These are phyloP conservation scores for Phaeosphaeriaceae sp. DNA, from an alignment of 2,329 filamentous ascomycete genomes.

Conservation along the genomic window DNA sequence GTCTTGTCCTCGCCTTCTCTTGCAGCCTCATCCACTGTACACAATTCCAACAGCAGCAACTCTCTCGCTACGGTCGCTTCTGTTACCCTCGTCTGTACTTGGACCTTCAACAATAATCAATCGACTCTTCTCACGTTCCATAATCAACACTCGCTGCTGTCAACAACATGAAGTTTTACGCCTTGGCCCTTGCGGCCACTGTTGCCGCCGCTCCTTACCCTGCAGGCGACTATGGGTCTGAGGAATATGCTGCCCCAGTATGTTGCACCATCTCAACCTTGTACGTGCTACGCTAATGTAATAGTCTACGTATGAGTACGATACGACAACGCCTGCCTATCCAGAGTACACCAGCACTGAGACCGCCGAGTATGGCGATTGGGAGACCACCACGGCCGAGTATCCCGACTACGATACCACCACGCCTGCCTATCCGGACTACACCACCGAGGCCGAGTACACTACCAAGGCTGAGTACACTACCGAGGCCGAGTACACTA, in stretches of 20 bases:
- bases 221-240: constrained; percentile 1
- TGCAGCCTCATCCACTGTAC: constrained; percentile 19
- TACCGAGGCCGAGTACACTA: constrained; percentile 1
- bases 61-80: constrained; percentile 49
- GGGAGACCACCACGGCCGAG: neutral
- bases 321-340: neutral
- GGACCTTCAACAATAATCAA: constrained; percentile 16
- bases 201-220: constrained; percentile 28
- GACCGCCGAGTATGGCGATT: constrained; percentile 2
- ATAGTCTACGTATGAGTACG: neutral
- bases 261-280: neutral
- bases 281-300: neutral
- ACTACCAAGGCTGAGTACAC: constrained; percentile 4
- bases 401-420: neutral
- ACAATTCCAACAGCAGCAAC: constrained; percentile 35
- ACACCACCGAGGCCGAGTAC: neutral
- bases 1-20: constrained; percentile 20
- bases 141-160: constrained; percentile 15
- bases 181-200: constrained; percentile 42
- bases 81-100: constrained; percentile 37
- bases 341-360: neutral
- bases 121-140: constrained; percentile 11
- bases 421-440: constrained; percentile 4
- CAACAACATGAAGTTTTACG: constrained; percentile 41
- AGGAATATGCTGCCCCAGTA: constrained; percentile 1